Conservation (phyloP, 2,329 filamentous ascomycete genomes). For the Aspergillus sclerotialis region DNA sequence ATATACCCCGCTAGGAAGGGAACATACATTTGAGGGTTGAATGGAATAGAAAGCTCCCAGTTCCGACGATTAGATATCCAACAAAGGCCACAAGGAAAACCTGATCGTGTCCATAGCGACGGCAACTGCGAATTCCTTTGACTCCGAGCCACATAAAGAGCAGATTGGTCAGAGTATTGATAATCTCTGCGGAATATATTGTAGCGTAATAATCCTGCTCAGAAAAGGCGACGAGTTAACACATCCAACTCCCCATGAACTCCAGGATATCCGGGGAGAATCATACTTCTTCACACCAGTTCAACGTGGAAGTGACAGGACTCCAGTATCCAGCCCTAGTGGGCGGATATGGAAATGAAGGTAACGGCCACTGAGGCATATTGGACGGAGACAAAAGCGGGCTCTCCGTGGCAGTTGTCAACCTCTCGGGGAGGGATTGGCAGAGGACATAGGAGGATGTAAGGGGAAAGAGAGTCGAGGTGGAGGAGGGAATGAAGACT, state of each 20-base stretch:
- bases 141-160: conserved; percentile 73
- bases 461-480: conserved; percentile 1
- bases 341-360: conserved; percentile 38
- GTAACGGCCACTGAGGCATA: conserved; percentile 24
- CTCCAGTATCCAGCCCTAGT: conserved; percentile 57
- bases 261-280: neutral
- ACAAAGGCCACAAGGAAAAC: conserved; percentile 66
- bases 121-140: conserved; percentile 67
- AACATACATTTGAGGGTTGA: conserved; percentile 54
- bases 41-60: conserved; percentile 58
- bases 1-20: neutral
- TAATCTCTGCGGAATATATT: conserved; percentile 67
- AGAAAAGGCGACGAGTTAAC: conserved; percentile 3
- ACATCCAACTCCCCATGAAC: neutral
- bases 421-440: neutral
- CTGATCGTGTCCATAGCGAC: conserved; percentile 62
- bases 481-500: neutral
- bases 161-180: conserved; percentile 75
- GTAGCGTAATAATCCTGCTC: conserved; percentile 68
- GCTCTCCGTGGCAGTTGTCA: conserved; percentile 5
- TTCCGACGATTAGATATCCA: conserved; percentile 56
- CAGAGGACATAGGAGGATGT: neutral
- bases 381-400: conserved; percentile 8
- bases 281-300: conserved; percentile 72
- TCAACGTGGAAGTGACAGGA: conserved; percentile 63